A percentile compares a stretch with the other conserved stretches of the same genome.
phyloP scores from a whole-genome alignment of 2,329 filamentous ascomycete species.

The Sporothrix luriei region DNA sequence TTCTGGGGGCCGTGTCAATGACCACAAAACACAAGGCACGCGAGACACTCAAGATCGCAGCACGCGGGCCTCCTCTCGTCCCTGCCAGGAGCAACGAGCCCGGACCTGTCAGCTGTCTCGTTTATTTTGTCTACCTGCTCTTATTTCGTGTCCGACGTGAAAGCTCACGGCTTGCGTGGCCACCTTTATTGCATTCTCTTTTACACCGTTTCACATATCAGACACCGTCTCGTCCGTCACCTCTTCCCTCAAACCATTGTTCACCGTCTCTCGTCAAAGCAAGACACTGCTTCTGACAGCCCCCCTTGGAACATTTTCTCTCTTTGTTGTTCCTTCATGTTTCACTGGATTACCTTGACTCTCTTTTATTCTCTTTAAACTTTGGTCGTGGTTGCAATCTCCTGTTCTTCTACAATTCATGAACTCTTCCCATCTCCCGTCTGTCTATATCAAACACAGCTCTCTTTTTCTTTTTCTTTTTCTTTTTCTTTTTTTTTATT shows the following conservation, averaged over 20 bases:
- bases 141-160: slow-evolving; percentile 8
- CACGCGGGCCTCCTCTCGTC: slow-evolving; percentile 2
- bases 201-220: neutral
- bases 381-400: neutral
- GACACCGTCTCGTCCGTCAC: slow-evolving; percentile 8
- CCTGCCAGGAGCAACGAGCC: neutral
- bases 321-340: neutral
- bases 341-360: neutral
- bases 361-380: neutral
- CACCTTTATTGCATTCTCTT: neutral
- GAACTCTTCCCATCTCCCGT: neutral
- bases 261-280: slow-evolving; percentile 3
- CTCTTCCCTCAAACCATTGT: slow-evolving; percentile 12
- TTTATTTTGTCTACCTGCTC: neutral
- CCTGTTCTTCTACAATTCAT: neutral
- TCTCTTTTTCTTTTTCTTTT: neutral
- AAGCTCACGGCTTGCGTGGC: slow-evolving; percentile 15
- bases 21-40: slow-evolving; percentile 13
- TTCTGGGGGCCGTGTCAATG: neutral
- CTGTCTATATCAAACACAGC: too few relatives aligned
- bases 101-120: neutral
- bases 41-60: neutral
- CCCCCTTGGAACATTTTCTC: neutral
- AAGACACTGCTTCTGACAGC: neutral
- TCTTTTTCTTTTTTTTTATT: neutral